Conservation (phyloP, 805 yeast genomes). For the Blastobotrys americana region DNA sequence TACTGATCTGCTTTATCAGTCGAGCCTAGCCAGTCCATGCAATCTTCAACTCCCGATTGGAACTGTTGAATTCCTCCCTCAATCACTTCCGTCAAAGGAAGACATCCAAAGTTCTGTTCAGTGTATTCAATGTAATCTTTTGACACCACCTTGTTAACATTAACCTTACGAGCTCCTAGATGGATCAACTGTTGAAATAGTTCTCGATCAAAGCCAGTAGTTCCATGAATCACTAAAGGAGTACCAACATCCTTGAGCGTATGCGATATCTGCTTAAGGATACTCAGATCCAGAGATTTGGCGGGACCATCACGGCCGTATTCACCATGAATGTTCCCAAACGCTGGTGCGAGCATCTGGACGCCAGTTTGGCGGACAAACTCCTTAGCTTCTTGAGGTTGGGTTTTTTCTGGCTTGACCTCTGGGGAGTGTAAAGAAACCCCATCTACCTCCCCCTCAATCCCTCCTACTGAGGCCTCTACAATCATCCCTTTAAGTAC, state of each 20-base stretch:
- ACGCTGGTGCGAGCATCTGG: conserved; percentile 34
- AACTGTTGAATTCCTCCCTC: conserved; percentile 26
- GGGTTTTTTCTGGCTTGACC: conserved; percentile 28
- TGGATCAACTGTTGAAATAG: conserved; percentile 24
- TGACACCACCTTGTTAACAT: conserved; percentile 30
- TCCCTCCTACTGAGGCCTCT: conserved; percentile 37
- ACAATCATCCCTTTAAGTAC: conserved; percentile 29
- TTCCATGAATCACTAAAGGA: conserved; percentile 33
- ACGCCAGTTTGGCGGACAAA: conserved; percentile 32
- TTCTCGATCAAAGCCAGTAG: conserved; percentile 29
- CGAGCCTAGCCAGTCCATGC: conserved; percentile 29
- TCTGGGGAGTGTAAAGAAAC: conserved; percentile 15
- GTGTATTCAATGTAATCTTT: conserved; percentile 26
- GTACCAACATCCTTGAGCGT: conserved; percentile 18
- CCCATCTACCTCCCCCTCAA: conserved; percentile 37
- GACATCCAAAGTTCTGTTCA: conserved; percentile 20
- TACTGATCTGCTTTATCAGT: conserved; percentile 22
- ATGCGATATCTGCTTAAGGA: conserved; percentile 18
- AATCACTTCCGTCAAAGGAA: conserved; percentile 26
- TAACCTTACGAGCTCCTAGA: conserved; percentile 31
- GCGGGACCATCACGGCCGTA: conserved; percentile 33
- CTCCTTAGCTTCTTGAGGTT: conserved; percentile 30
- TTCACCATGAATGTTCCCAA: conserved; percentile 36
- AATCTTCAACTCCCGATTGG: conserved; percentile 26
- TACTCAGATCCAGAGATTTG: conserved; percentile 26